Percentiles rank a stretch among this genome's conserved stretches.
These are phyloP conservation scores for Conringia planisiliqua DNA, from an alignment of 345 rosid species.

Conservation along the genomic window DNA sequence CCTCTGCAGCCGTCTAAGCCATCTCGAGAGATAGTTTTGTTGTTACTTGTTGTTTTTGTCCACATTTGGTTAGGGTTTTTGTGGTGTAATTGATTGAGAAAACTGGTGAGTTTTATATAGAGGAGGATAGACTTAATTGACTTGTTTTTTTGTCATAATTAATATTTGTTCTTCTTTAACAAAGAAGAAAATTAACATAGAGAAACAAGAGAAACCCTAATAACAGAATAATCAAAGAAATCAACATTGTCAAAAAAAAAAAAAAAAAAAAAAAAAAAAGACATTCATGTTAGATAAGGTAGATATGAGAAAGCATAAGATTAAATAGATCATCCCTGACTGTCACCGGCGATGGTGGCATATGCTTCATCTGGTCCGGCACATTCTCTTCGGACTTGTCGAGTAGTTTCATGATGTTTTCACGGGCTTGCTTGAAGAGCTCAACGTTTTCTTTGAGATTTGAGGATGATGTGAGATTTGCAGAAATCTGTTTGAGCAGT, in stretches of 20 bases:
- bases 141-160: not conserved
- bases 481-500: constrained; percentile 45
- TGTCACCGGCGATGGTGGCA: constrained; percentile 58
- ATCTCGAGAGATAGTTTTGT: not conserved
- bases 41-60: not conserved
- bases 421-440: constrained; percentile 40
- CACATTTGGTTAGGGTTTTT: not conserved
- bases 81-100: not conserved
- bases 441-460: constrained; percentile 27
- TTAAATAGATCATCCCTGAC: constrained; percentile 52
- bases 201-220: not conserved
- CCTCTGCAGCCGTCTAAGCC: too few species aligned
- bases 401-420: constrained; percentile 38
- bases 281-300: too few species aligned
- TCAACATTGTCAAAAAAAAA: not conserved
- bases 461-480: constrained; percentile 39
- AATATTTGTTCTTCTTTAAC: not conserved
- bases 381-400: constrained; percentile 44
- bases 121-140: not conserved
- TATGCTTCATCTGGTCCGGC: constrained; percentile 61
- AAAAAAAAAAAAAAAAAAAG: not conserved
- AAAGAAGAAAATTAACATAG: not conserved
- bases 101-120: not conserved
- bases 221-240: not conserved
- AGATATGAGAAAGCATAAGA: too few species aligned